A percentile compares a stretch with the other conserved stretches of the same genome.
Evolutionary conservation across 164 flowering plant species (phyloP).

Genomic region (grape (Vitis vinifera)): ASM3070453v1 NC_081817.1:2095501-2096000

Average conservation of each 20-base stretch:
- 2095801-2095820: slow-evolving; percentile 92
- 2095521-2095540: slow-evolving; percentile 84
- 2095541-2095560: slow-evolving; percentile 90
- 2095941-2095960: slow-evolving; percentile 95
- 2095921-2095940: slow-evolving; percentile 96
- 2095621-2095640: slow-evolving; percentile 92
- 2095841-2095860: slow-evolving; percentile 96
- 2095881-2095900: slow-evolving; percentile 95
- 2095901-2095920: slow-evolving; percentile 90
- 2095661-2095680: slow-evolving; percentile 98
- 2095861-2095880: slow-evolving; percentile 83
- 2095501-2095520: slow-evolving; percentile 81
- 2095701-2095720: slow-evolving; percentile 99
- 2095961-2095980: slow-evolving; percentile 96
- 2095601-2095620: slow-evolving; percentile 66
- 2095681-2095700: slow-evolving; percentile 90
- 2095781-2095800: slow-evolving; percentile 98
- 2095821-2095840: slow-evolving; percentile 92
- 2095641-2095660: slow-evolving; percentile 96
- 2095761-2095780: slow-evolving; percentile 97
- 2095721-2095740: slow-evolving; percentile 95
- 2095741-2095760: slow-evolving; percentile 94
- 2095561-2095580: slow-evolving; percentile 77
- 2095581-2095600: slow-evolving; percentile 85
- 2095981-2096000: slow-evolving; percentile 74